phyloP scores from a whole-genome alignment of 2,329 filamentous ascomycete species.

The Aspergillus tanneri region DNA sequence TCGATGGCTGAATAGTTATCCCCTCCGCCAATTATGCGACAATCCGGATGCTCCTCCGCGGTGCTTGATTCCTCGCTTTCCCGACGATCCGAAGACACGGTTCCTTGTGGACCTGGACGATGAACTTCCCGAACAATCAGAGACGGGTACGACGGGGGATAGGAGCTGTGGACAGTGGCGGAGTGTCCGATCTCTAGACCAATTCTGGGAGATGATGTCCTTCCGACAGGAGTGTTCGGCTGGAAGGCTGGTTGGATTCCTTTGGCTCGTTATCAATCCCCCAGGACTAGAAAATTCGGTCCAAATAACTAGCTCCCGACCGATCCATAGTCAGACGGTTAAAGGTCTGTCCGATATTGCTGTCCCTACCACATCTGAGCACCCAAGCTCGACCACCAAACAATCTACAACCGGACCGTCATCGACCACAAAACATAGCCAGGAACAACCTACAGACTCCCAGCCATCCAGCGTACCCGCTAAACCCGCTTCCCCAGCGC shows the following conservation, averaged over 20 bases:
- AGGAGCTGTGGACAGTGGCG: constrained; percentile 70
- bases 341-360: not conserved
- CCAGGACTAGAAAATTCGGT: constrained; percentile 45
- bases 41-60: constrained; percentile 69
- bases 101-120: constrained; percentile 88
- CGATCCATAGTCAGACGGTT: constrained; percentile 8
- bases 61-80: constrained; percentile 84
- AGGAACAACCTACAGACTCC: not conserved
- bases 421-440: too few species aligned
- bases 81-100: constrained; percentile 91
- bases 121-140: constrained; percentile 56
- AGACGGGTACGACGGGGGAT: constrained; percentile 38
- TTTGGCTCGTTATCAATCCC: constrained; percentile 84
- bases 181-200: constrained; percentile 76
- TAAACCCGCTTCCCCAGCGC: not conserved
- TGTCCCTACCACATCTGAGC: not conserved
- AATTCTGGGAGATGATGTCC: constrained; percentile 99
- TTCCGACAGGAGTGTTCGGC: constrained; percentile 94
- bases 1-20: constrained; percentile 61
- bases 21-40: constrained; percentile 72
- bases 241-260: constrained; percentile 85
- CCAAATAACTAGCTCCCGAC: constrained; percentile 30
- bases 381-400: not conserved
- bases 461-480: not conserved
- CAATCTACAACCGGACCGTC: too few species aligned